Evolutionary conservation across 2,329 filamentous ascomycete species (phyloP).

Genomic region (Botryosphaeria dothidea): DNA sequence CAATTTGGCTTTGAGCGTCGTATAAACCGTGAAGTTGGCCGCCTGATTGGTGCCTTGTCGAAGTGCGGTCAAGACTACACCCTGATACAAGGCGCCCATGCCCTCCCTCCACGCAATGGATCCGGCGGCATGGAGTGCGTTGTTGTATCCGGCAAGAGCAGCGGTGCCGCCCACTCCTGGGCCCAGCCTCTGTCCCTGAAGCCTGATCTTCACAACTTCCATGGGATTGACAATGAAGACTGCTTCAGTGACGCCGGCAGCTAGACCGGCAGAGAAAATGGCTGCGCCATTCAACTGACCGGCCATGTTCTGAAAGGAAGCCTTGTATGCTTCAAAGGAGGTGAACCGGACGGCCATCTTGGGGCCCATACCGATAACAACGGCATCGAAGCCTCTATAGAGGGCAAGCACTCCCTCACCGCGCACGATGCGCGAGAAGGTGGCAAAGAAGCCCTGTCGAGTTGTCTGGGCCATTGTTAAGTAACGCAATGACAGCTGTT

Average conservation of each 20-base stretch:
- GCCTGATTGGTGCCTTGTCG: conserved; percentile 1
- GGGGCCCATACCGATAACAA: background rate
- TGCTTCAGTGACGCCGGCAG: background rate
- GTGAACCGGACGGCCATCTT: conserved; percentile 4
- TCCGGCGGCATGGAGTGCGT: background rate
- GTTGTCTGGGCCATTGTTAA: background rate
- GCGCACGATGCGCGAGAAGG: background rate
- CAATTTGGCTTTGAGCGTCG: background rate
- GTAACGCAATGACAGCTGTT: no score
- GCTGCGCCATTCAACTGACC: background rate
- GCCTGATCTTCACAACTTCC: conserved; percentile 8
- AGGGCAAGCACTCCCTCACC: background rate
- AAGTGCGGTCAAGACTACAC: background rate
- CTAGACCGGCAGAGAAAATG: background rate
- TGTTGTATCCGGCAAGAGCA: background rate
- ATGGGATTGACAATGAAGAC: background rate
- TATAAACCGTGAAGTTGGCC: conserved; percentile 6
- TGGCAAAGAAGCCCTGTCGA: background rate
- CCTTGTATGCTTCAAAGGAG: conserved; percentile 2
- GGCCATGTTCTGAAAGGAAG: background rate
- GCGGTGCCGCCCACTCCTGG: background rate
- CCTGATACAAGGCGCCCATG: background rate
- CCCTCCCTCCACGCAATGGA: background rate
- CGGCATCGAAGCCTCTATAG: background rate
- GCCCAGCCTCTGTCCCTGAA: background rate